phyloP scores from a whole-genome alignment of 257 asterid genomes.

The Solanum chiquidenum region DNA sequence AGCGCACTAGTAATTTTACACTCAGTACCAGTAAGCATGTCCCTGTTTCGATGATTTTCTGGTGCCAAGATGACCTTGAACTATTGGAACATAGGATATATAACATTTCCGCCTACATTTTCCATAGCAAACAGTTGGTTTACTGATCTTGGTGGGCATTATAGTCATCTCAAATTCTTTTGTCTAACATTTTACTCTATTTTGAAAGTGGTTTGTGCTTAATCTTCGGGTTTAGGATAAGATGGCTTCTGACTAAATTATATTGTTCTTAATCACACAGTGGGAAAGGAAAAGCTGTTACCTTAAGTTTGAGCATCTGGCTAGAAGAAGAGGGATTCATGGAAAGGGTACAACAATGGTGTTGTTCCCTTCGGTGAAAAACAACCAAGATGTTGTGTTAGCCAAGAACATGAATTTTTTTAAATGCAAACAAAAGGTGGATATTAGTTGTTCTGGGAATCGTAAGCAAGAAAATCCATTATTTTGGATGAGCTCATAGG shows the following conservation, averaged over 20 bases:
- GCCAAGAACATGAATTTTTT: not conserved
- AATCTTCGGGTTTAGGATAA: not conserved
- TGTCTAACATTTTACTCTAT: not conserved
- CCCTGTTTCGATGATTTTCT: not conserved
- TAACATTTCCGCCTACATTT: not conserved
- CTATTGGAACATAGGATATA: not conserved
- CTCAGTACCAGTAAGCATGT: not conserved
- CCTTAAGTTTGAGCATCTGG: not conserved
- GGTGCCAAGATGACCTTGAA: not conserved
- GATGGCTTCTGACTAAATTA: not conserved
- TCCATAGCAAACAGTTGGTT: not conserved
- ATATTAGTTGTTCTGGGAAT: not conserved
- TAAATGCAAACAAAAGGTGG: not conserved
- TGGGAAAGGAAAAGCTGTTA: not conserved
- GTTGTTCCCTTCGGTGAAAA: not conserved
- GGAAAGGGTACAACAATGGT: not conserved
- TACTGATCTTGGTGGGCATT: not conserved
- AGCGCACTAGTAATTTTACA: not conserved
- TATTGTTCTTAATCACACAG: not conserved
- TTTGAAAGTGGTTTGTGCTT: not conserved
- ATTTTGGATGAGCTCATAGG: not conserved
- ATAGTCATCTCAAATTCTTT: not conserved
- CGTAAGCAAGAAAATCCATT: not conserved
- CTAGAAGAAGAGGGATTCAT: not conserved
- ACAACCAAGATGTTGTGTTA: not conserved